Evolutionary conservation across 352 stramenopile genomes (phyloP).

Genomic region (Pythium volutum): DNA sequence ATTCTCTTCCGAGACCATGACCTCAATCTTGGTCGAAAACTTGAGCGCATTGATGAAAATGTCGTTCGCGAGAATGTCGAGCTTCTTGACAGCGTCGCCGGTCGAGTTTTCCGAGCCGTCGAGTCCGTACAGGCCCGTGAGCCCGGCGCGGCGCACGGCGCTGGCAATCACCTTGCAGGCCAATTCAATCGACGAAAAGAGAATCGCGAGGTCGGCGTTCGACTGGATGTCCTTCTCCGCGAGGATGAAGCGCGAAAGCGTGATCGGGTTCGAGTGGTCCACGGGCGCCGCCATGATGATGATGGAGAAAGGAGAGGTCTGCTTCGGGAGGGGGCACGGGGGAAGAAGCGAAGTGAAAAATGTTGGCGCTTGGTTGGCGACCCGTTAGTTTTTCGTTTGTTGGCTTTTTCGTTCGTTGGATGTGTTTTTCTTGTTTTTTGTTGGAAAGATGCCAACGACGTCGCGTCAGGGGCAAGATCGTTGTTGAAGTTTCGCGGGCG

Average conservation of each 20-base stretch:
- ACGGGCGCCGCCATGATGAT: constrained; percentile 43
- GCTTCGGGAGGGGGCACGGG: neutral
- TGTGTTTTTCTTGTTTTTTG: neutral
- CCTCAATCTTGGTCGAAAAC: constrained; percentile 95
- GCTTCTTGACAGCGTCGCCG: constrained; percentile 98
- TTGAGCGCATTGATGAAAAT: constrained; percentile 97
- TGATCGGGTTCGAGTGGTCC: constrained; percentile 87
- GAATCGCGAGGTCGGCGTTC: constrained; percentile 92
- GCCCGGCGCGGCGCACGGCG: constrained; percentile 92
- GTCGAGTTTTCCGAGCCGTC: constrained; percentile 97
- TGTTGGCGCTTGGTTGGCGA: neutral
- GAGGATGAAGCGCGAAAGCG: constrained; percentile 94
- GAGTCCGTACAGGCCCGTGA: constrained; percentile 91
- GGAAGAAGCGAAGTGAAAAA: neutral
- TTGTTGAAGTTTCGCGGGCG: constrained; percentile 16
- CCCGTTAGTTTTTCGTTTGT: neutral
- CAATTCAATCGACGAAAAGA: constrained; percentile 95
- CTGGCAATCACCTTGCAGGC: constrained; percentile 98
- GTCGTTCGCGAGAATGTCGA: constrained; percentile 98
- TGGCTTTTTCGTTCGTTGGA: no score
- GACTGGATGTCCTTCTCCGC: constrained; percentile 90
- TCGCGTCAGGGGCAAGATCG: neutral
- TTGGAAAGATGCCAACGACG: neutral
- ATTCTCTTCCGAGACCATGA: constrained; percentile 98
- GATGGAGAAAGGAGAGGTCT: neutral